Base-by-base conservation (phyloP, 352 stramenopile species). In the Aphanomyces stellatus region DNA sequence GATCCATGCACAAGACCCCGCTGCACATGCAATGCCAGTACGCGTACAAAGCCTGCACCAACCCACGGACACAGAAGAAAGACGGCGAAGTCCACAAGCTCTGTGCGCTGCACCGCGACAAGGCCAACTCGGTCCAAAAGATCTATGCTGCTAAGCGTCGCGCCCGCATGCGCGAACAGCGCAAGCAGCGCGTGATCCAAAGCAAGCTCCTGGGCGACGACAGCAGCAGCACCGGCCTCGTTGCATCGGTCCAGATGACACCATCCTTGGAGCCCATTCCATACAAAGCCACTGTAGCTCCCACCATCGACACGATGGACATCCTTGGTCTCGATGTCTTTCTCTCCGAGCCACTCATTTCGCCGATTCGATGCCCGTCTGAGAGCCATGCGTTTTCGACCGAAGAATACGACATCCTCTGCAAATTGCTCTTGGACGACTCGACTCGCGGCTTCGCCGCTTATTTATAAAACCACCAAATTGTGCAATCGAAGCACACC, bases 31-130 rank as follows among this genome's bases (percentile, higher is more conserved):
- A 67, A 49, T 67, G 60, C 49, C 49, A 67, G 49, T 67, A 67
- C 37, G 60, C 60, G 6, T 67, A 67, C 60, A 67, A 67, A 33
- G 31, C 60, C 4, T 67, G 60, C 43, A 67, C 28, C 28, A 67
- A 67, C 34, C 27, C 35, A 1, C 60, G 60, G n/a, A 56, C 60
- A 22, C 49, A 56, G 6, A 67, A 67, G 60, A 67, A 67, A 33
- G 60, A 67, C 49, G 60, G 60, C 30, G 60, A 67, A 5, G 19
- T 49, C 43, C 60, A 67, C 49, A 67, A 49, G 11, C 60, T 67
- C 7, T 67, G 60, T 28, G 60, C 49, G 19, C 10, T 56, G 6
- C 60, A 67, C 25, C 60, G 60, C 30, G 41, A 42, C 43, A 67
- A 57, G 25, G 60, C 60, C 42, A 67, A 67, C 34, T 67, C 60